phyloP scores from a whole-genome alignment of 305 asterid genomes.

The Solanum aculeatissimum region DNA sequence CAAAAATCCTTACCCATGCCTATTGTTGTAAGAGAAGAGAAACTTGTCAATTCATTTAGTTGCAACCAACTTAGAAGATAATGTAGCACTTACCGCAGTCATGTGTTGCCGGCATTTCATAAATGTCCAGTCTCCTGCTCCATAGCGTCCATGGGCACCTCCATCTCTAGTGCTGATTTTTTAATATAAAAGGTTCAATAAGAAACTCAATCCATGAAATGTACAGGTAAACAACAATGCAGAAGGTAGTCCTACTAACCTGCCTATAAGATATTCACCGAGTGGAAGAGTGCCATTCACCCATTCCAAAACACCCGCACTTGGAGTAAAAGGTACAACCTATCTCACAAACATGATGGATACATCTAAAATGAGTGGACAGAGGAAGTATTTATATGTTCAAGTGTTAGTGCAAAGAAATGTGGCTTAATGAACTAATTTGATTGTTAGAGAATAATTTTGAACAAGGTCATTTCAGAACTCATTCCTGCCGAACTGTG shows the following conservation, averaged over 20 bases:
- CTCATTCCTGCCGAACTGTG: neutral
- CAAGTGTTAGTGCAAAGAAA: slow-evolving; percentile 5
- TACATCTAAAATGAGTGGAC: neutral
- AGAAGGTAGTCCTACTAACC: slow-evolving; percentile 37
- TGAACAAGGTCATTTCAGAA: neutral
- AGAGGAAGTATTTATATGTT: slow-evolving; percentile 3
- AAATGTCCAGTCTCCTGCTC: slow-evolving; percentile 86
- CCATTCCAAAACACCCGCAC: slow-evolving; percentile 99
- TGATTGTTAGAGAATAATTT: neutral
- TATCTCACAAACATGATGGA: slow-evolving; percentile 21
- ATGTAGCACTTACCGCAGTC: slow-evolving; percentile 43
- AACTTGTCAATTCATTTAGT: neutral
- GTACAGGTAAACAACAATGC: slow-evolving; percentile 1
- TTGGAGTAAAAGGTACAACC: slow-evolving; percentile 98
- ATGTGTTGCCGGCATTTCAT: slow-evolving; percentile 86
- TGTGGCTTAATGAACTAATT: neutral
- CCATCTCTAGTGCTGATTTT: slow-evolving; percentile 70
- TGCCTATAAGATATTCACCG: slow-evolving; percentile 88
- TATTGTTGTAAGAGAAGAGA: neutral
- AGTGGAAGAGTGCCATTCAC: slow-evolving; percentile 96
- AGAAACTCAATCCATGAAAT: slow-evolving; percentile 1
- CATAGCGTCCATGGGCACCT: slow-evolving; percentile 98
- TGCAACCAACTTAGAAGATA: neutral
- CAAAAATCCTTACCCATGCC: neutral
- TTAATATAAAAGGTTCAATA: slow-evolving; percentile 14